These are phyloP conservation scores for Camelina sativa DNA, from an alignment of 345 rosid genomes.

Conservation along the genomic window DNA sequence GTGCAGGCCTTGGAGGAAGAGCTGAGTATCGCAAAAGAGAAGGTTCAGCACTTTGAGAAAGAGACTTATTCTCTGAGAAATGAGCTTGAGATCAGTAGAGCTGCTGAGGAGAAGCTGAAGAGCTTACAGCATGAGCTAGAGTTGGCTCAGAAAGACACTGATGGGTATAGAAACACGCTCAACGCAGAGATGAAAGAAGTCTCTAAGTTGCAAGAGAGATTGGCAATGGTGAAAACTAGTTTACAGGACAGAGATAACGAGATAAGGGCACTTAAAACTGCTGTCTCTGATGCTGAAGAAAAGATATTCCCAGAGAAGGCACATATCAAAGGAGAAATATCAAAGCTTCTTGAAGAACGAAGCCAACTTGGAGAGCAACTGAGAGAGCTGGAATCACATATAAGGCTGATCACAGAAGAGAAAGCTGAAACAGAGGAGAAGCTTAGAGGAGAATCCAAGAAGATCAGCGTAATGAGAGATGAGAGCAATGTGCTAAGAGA, in stretches of 20 bases:
- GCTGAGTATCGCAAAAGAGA: constrained; percentile 56
- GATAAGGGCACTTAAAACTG: constrained; percentile 57
- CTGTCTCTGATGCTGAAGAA: constrained; percentile 67
- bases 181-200: constrained; percentile 60
- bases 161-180: constrained; percentile 54
- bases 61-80: constrained; percentile 53
- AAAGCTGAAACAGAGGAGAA: constrained; percentile 53
- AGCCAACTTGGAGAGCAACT: constrained; percentile 52
- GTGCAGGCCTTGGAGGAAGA: constrained; percentile 48
- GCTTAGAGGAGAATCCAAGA: constrained; percentile 45
- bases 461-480: constrained; percentile 50
- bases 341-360: constrained; percentile 56
- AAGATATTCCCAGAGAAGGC: constrained; percentile 70
- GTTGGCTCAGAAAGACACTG: constrained; percentile 56
- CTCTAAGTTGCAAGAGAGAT: constrained; percentile 63
- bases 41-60: constrained; percentile 53
- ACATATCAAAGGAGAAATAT: constrained; percentile 64
- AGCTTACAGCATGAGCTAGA: constrained; percentile 54
- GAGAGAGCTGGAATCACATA: constrained; percentile 66
- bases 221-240: constrained; percentile 56
- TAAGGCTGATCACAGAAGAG: constrained; percentile 53
- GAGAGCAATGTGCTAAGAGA: constrained; percentile 48
- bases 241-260: constrained; percentile 76
- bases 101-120: constrained; percentile 42
- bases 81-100: constrained; percentile 51